phyloP scores from a whole-genome alignment of 371 early-diverging fungal genomes.

The Rhizopus sp. region DNA sequence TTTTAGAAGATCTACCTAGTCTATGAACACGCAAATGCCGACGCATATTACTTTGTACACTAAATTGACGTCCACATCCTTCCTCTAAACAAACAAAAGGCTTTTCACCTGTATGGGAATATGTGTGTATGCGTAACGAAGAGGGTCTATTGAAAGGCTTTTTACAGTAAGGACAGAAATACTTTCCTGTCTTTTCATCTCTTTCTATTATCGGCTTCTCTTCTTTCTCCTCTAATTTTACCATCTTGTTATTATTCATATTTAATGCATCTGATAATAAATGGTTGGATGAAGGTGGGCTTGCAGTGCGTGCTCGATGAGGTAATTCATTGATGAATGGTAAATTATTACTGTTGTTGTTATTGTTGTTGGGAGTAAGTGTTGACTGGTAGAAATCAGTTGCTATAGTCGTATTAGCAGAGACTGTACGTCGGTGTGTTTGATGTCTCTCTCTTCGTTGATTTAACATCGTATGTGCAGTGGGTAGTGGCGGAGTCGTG shows the following conservation, averaged over 20 bases:
- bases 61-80: conserved; percentile 71
- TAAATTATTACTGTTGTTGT: neutral
- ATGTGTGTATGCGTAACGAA: conserved; percentile 66
- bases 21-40: conserved; percentile 63
- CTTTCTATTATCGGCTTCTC: conserved; percentile 21
- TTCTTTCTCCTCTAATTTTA: neutral
- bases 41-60: conserved; percentile 76
- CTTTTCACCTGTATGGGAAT: conserved; percentile 77
- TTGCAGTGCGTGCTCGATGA: conserved; percentile 21
- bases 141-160: conserved; percentile 40
- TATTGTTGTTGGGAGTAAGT: neutral
- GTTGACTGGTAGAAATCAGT: neutral
- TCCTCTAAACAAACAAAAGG: conserved; percentile 66
- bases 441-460: conserved; percentile 11
- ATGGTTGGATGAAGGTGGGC: conserved; percentile 14
- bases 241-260: conserved; percentile 8
- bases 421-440: conserved; percentile 27
- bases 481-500: conserved; percentile 1
- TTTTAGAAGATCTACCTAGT: conserved; percentile 26
- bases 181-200: conserved; percentile 29
- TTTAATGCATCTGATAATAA: conserved; percentile 20
- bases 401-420: conserved; percentile 20
- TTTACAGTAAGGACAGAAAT: conserved; percentile 32
- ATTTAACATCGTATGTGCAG: neutral
- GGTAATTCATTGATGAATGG: conserved; percentile 10